Evolutionary conservation across 345 rosid genomes (phyloP), one percentile per base, ranked within the genome.

Genomic region (Angophora floribunda): DNA sequence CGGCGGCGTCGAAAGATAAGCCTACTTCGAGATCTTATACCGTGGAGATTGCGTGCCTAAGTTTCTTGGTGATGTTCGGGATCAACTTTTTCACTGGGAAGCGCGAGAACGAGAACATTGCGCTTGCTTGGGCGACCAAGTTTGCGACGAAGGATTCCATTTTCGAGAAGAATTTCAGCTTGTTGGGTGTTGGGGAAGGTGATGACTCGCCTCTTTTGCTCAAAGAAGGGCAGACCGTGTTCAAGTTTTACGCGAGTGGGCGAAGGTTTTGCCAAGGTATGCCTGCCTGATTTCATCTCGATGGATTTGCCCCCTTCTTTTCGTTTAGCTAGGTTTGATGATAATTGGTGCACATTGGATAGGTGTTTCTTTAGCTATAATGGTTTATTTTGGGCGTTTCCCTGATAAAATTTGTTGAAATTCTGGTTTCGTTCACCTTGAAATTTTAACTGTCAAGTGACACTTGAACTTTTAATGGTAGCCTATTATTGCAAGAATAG

Each of bases 161-260:
- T 22, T 98, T 98, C 47, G 95, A 95, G 91, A 97, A 95, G 89
- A 98, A 95, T 87, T 98, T 97, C 90, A 97, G 99, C 88, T 86
- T 88, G 85, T 55, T 88, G 85, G 90, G 90, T 45, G 96, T 98
- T 4, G 93, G 97, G 7, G 98, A 97, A 87, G 96, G 96, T 4
- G 98, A 98, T 0, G 99, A 96, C 91, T 94, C 99, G 44, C 98
- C 99, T 0, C 89, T 98, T 91, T 87, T 98, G 93, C 91, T 98
- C 36, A 98, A 97, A 90, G 99, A 98, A 93, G 99, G 96, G 65
- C 95, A 94, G 90, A 95, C 90, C 44, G 96, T 98, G 82, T 98
- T 98, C 89, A 98, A 97, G 85, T 96, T 98, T 90, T 97, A 98
- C 65, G 99, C 99, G 0, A 97, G 99, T 21, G 99, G 99, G 44